Conservation (phyloP, 805 yeast genomes). For the Kluyveromyces lactis region DNA sequence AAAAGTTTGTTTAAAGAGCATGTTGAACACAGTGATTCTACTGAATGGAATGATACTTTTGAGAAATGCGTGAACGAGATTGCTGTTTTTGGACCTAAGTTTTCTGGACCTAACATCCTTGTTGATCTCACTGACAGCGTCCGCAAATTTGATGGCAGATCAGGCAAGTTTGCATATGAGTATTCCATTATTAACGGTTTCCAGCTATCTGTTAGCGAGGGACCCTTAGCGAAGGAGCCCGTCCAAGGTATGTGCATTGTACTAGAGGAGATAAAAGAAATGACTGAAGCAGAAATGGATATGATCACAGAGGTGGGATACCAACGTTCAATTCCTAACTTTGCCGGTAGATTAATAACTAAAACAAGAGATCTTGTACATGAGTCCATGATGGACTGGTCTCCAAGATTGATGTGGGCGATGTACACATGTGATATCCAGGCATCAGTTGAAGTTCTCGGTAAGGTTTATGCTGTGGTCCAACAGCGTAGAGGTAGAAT, state of each 20-base stretch:
- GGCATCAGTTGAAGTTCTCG: conserved; percentile 88
- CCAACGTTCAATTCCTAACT: conserved; percentile 33
- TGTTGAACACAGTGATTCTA: conserved; percentile 11
- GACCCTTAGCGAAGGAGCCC: conserved; percentile 85
- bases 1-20: conserved; percentile 24
- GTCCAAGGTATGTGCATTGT: conserved; percentile 70
- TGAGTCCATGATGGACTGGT: conserved; percentile 62
- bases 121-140: conserved; percentile 29
- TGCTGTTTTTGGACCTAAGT: conserved; percentile 67
- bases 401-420: conserved; percentile 87
- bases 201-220: conserved; percentile 71
- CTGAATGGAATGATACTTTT: conserved; percentile 24
- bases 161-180: conserved; percentile 35
- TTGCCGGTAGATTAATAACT: conserved; percentile 67
- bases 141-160: conserved; percentile 10
- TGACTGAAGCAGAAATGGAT: conserved; percentile 24
- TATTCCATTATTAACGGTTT: conserved; percentile 74
- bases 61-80: conserved; percentile 33
- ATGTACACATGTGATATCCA: conserved; percentile 93
- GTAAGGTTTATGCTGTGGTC: conserved; percentile 91
- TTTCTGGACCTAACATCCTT: conserved; percentile 67
- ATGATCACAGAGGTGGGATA: conserved; percentile 16
- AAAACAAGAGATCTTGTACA: conserved; percentile 68
- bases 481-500: conserved; percentile 82
- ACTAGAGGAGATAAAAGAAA: conserved; percentile 32